A percentile compares a stretch with the other conserved stretches of the same genome.
Evolutionary conservation across 345 rosid genomes (phyloP).

Genomic region (Salix koriyanagi): DNA sequence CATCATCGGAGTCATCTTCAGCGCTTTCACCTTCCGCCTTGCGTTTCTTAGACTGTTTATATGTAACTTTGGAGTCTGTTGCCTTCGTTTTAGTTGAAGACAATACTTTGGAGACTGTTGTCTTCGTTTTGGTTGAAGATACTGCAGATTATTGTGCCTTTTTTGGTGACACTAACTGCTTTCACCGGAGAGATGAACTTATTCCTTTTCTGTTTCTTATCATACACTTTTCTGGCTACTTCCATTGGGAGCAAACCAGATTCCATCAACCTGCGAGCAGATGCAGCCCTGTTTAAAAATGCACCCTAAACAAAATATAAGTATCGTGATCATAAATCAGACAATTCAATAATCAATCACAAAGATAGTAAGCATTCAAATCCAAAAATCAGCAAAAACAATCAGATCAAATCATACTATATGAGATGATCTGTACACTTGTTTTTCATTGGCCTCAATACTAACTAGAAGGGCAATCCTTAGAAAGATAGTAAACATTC

Average conservation of each 20-base stretch:
- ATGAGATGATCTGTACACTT: not conserved
- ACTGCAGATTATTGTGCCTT: constrained; percentile 13
- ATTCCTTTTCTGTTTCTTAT: constrained; percentile 56
- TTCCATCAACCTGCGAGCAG: constrained; percentile 83
- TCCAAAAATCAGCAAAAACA: not conserved
- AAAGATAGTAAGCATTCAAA: not conserved
- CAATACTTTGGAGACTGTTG: constrained; percentile 20
- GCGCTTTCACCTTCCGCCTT: constrained; percentile 42
- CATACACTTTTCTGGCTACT: constrained; percentile 62
- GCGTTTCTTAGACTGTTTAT: constrained; percentile 50
- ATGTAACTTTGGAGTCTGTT: constrained; percentile 27
- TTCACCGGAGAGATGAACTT: constrained; percentile 56
- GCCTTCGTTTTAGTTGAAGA: constrained; percentile 46
- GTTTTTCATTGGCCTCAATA: not conserved
- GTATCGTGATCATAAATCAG: not conserved
- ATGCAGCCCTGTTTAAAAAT: not conserved
- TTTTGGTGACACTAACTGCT: constrained; percentile 36
- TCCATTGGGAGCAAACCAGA: constrained; percentile 76
- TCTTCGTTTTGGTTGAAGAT: constrained; percentile 1
- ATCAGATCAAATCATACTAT: not conserved
- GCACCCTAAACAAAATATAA: not conserved
- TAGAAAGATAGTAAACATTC: not conserved
- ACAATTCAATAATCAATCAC: not conserved
- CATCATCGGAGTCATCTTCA: constrained; percentile 55
- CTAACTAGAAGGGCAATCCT: not conserved